Evolutionary conservation across 108 stramenopile species (phyloP).

Genomic region (Pseudonitzschia pungens): DNA sequence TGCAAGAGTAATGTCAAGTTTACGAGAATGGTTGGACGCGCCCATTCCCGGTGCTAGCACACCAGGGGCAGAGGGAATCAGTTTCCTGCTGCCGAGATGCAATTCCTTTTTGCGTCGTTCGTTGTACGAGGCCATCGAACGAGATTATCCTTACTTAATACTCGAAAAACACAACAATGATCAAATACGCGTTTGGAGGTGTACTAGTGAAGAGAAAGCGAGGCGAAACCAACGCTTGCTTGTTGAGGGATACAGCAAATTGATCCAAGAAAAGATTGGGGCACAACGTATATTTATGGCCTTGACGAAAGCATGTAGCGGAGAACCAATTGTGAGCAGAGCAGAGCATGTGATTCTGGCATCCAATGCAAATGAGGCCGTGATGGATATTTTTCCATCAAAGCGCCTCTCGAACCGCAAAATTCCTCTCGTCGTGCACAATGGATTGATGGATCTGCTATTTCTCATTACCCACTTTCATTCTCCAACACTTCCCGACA

Average conservation of each 20-base stretch:
- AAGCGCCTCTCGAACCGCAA: conserved; percentile 23
- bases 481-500: conserved; percentile 46
- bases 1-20: conserved; percentile 61
- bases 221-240: conserved; percentile 46
- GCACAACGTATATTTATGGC: conserved; percentile 77
- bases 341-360: conserved; percentile 27
- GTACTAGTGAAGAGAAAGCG: conserved; percentile 54
- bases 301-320: conserved; percentile 64
- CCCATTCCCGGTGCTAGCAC: conserved; percentile 31
- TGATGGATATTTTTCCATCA: conserved; percentile 6
- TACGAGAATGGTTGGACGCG: conserved; percentile 84
- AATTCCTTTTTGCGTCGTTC: conserved; percentile 80
- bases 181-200: conserved; percentile 68
- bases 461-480: conserved; percentile 84
- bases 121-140: conserved; percentile 75
- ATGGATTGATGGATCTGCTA: conserved; percentile 81
- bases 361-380: conserved; percentile 27
- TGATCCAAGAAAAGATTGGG: conserved; percentile 59
- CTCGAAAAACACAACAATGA: conserved; percentile 50
- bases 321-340: conserved; percentile 22
- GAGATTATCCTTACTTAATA: conserved; percentile 69
- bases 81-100: conserved; percentile 65
- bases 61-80: conserved; percentile 44
- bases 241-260: conserved; percentile 58
- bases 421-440: conserved; percentile 81